Percentiles rank a stretch among this genome's conserved stretches.
phyloP scores from a whole-genome alignment of 768 basidiomycete species.

The Mycena sanguinolenta region DNA sequence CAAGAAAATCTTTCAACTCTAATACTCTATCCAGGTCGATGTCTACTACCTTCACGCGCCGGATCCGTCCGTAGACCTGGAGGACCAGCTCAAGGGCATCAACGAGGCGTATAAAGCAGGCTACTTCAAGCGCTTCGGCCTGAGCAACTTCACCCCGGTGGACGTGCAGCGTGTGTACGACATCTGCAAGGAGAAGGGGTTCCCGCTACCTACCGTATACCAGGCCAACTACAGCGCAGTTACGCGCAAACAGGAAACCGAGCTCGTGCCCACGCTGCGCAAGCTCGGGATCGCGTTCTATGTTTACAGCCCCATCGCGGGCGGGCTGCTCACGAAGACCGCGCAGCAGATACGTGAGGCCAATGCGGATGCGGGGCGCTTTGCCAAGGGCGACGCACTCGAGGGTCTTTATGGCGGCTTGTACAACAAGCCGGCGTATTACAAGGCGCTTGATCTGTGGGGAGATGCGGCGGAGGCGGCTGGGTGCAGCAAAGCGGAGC shows the following conservation, averaged over 20 bases:
- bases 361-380: not conserved
- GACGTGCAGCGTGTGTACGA: not conserved
- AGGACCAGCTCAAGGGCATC: slow-evolving; percentile 1
- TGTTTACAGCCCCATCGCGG: not conserved
- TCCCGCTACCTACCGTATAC: not conserved
- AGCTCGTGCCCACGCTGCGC: not conserved
- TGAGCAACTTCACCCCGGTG: not conserved
- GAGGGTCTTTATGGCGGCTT: not conserved
- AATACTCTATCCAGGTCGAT: not conserved
- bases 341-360: not conserved
- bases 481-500: slow-evolving; percentile 1
- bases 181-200: not conserved
- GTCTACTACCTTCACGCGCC: not conserved
- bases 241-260: not conserved
- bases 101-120: too few species aligned
- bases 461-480: not conserved
- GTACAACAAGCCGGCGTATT: not conserved
- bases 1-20: not conserved
- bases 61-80: not conserved
- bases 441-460: slow-evolving; percentile 2
- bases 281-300: slow-evolving; percentile 3
- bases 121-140: slow-evolving; percentile 2
- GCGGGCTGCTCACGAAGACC: not conserved
- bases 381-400: not conserved
- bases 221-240: not conserved